These are phyloP conservation scores for Epithele typhae DNA, from an alignment of 768 basidiomycete species.

Conservation along the genomic window DNA sequence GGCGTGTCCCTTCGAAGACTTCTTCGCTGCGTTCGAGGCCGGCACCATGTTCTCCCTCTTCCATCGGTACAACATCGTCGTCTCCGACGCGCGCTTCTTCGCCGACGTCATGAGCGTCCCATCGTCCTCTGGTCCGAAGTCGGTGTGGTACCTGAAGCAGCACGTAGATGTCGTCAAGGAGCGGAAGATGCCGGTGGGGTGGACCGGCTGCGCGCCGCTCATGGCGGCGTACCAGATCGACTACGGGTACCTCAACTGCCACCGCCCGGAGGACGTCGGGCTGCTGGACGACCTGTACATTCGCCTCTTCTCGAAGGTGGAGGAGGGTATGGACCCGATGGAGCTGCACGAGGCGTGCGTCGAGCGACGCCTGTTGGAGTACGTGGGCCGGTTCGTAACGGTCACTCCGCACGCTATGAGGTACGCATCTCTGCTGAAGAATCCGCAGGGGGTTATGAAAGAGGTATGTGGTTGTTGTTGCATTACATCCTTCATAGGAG, in stretches of 20 bases:
- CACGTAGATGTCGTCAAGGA: slow-evolving; percentile 15
- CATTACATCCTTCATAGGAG: no score
- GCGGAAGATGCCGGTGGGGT: no score
- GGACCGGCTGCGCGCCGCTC: no score
- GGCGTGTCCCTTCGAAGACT: slow-evolving; percentile 32
- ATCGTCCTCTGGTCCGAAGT: slow-evolving; percentile 16
- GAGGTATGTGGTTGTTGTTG: no score
- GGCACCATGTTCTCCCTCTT: slow-evolving; percentile 15
- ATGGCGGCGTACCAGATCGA: slow-evolving; percentile 22
- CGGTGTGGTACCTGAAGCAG: slow-evolving; percentile 37
- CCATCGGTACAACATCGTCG: not conserved
- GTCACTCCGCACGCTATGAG: slow-evolving; percentile 17
- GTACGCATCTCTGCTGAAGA: slow-evolving; percentile 28
- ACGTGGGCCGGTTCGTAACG: slow-evolving; percentile 20
- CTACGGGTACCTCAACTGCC: slow-evolving; percentile 36
- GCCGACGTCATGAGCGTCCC: slow-evolving; percentile 23
- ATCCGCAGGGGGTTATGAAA: no score
- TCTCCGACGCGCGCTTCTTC: no score
- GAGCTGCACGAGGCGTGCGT: slow-evolving; percentile 34
- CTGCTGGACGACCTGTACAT: slow-evolving; percentile 31
- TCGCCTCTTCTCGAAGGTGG: slow-evolving; percentile 24
- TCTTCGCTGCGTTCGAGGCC: slow-evolving; percentile 26
- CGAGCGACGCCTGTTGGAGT: slow-evolving; percentile 28
- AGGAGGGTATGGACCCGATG: slow-evolving; percentile 23
- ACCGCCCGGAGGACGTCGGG: slow-evolving; percentile 19